Percentiles rank a stretch among this genome's conserved stretches.
Conservation (phyloP, 768 basidiomycete genomes). For the Cantharellus anzutake region DNA sequence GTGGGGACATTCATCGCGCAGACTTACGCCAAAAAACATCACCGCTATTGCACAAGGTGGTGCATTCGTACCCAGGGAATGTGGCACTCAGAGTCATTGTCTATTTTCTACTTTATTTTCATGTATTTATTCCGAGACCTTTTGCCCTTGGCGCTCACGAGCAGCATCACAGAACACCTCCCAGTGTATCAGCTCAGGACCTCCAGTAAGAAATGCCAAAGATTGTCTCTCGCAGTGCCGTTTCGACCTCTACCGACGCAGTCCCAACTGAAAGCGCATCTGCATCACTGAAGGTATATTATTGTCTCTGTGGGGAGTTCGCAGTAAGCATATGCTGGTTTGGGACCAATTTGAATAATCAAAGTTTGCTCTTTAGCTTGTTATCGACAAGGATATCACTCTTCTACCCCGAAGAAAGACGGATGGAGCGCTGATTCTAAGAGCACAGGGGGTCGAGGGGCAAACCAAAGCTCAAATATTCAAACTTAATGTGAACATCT, state of each 20-base stretch:
- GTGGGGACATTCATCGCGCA: too few species aligned
- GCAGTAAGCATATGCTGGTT: neutral
- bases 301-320: slow-evolving; percentile 9
- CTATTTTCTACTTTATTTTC: too few species aligned
- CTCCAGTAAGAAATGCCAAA: slow-evolving; percentile 2
- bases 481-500: slow-evolving; percentile 7
- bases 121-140: too few species aligned
- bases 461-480: slow-evolving; percentile 4
- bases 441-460: slow-evolving; percentile 1
- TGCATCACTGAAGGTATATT: slow-evolving; percentile 8
- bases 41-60: too few species aligned
- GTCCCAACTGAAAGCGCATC: slow-evolving; percentile 7
- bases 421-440: slow-evolving; percentile 8
- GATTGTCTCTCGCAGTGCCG: slow-evolving; percentile 9
- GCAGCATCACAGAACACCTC: too few species aligned
- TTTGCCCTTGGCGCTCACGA: too few species aligned
- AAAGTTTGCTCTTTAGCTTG: slow-evolving; percentile 4
- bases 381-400: slow-evolving; percentile 8
- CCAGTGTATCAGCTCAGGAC: too few species aligned
- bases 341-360: neutral
- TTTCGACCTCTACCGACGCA: slow-evolving; percentile 9
- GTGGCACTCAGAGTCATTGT: too few species aligned
- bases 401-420: slow-evolving; percentile 8
- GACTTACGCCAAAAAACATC: too few species aligned
- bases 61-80: too few species aligned